Evolutionary conservation across 257 asterid species (phyloP).

Genomic region (Nicotiana obtusifolia): DNA sequence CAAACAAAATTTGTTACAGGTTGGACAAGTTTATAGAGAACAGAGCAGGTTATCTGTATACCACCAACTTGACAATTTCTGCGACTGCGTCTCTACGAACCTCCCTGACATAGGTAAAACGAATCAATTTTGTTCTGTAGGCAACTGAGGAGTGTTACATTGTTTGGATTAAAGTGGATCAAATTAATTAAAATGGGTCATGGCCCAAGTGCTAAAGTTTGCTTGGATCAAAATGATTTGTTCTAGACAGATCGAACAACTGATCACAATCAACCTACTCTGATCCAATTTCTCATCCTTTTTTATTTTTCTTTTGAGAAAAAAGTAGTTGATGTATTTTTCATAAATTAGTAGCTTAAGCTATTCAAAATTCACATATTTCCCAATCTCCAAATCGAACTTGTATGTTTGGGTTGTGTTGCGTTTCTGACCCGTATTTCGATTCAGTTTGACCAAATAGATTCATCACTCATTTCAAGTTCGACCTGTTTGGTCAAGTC

Average conservation of each 20-base stretch:
- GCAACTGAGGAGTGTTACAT: too few species aligned
- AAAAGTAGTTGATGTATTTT: too few species aligned
- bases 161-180: too few species aligned
- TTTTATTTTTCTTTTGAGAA: too few species aligned
- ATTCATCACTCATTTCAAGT: not conserved
- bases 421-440: not conserved
- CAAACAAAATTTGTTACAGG: constrained; percentile 7
- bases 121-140: not conserved
- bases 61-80: constrained; percentile 22
- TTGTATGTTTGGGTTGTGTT: not conserved
- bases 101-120: constrained; percentile 9
- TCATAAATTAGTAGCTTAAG: too few species aligned
- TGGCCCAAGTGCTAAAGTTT: too few species aligned
- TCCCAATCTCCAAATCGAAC: not conserved
- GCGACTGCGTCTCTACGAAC: constrained; percentile 13
- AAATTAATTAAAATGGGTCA: too few species aligned
- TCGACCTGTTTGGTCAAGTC: not conserved
- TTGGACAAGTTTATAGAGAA: constrained; percentile 23
- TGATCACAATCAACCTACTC: too few species aligned
- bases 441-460: not conserved
- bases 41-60: constrained; percentile 23
- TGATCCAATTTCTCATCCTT: too few species aligned
- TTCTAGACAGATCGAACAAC: too few species aligned
- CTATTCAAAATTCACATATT: not conserved
- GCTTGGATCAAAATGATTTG: too few species aligned